phyloP scores from a whole-genome alignment of 257 asterid genomes.

The Lavandula angustifolia region DNA sequence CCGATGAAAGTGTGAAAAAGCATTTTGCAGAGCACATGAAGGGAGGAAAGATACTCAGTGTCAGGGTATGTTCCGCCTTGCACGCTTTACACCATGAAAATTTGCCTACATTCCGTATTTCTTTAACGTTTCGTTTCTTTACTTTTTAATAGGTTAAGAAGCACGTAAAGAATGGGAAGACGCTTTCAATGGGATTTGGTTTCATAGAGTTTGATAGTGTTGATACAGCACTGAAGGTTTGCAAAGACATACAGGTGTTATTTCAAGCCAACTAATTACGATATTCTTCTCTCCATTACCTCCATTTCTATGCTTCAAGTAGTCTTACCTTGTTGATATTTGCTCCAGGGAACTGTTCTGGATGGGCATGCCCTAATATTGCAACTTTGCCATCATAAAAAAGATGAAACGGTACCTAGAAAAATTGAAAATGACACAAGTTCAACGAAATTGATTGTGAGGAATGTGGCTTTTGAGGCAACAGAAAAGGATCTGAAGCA shows the following conservation, averaged over 20 bases:
- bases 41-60: slow-evolving; percentile 78
- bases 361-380: slow-evolving; percentile 94
- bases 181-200: slow-evolving; percentile 91
- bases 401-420: slow-evolving; percentile 48
- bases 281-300: slow-evolving; percentile 1
- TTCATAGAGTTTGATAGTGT: slow-evolving; percentile 82
- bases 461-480: slow-evolving; percentile 96
- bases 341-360: slow-evolving; percentile 73
- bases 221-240: slow-evolving; percentile 71
- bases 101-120: slow-evolving; percentile 5
- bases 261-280: background rate
- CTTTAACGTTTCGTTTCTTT: slow-evolving; percentile 1
- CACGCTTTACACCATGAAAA: slow-evolving; percentile 15
- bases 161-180: slow-evolving; percentile 85
- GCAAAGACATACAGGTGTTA: slow-evolving; percentile 79
- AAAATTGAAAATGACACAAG: slow-evolving; percentile 57
- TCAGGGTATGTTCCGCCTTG: slow-evolving; percentile 59
- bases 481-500: slow-evolving; percentile 91
- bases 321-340: slow-evolving; percentile 25
- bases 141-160: slow-evolving; percentile 68
- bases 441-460: slow-evolving; percentile 85
- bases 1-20: slow-evolving; percentile 69
- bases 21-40: slow-evolving; percentile 71
- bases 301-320: background rate
- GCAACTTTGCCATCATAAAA: slow-evolving; percentile 81